These are phyloP conservation scores for Leccinellum luteum DNA, from an alignment of 768 basidiomycete genomes.

Conservation along the genomic window DNA sequence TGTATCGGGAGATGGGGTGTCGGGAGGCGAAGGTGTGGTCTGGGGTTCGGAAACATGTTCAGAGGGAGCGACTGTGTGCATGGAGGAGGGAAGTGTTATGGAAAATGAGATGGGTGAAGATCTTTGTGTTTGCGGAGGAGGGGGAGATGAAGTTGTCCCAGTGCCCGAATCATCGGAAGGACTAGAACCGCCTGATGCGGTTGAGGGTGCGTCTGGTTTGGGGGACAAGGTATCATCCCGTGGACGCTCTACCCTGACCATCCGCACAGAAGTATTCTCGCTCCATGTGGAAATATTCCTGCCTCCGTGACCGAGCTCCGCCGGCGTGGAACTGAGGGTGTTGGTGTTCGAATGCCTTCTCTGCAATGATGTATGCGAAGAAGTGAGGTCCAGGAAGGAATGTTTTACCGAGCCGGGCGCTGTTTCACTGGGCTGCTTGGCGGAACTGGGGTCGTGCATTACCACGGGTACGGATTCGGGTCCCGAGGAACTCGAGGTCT, in stretches of 20 bases:
- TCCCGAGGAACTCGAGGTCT: slow-evolving; percentile 23
- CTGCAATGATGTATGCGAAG: slow-evolving; percentile 24
- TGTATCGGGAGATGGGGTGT: slow-evolving; percentile 4
- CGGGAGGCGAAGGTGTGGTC: slow-evolving; percentile 18
- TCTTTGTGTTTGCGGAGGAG: slow-evolving; percentile 21
- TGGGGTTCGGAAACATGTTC: slow-evolving; percentile 15
- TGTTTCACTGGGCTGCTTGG: slow-evolving; percentile 17
- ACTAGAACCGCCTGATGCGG: slow-evolving; percentile 28
- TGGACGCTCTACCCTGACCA: slow-evolving; percentile 19
- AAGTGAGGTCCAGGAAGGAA: slow-evolving; percentile 32
- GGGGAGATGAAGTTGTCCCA: slow-evolving; percentile 13
- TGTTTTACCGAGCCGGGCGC: slow-evolving; percentile 31
- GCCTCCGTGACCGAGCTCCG: slow-evolving; percentile 23
- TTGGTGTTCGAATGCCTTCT: slow-evolving; percentile 25
- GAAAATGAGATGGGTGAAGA: slow-evolving; percentile 44
- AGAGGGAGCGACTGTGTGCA: slow-evolving; percentile 27
- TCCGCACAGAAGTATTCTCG: slow-evolving; percentile 17
- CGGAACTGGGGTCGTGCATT: slow-evolving; percentile 24
- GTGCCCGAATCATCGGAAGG: slow-evolving; percentile 25
- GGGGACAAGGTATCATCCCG: slow-evolving; percentile 10
- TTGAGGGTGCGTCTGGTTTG: slow-evolving; percentile 34
- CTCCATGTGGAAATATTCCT: slow-evolving; percentile 12
- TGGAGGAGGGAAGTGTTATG: slow-evolving; percentile 43
- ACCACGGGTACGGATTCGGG: slow-evolving; percentile 33
- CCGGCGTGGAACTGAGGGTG: slow-evolving; percentile 27